Evolutionary conservation across 331 rosid species (phyloP).

Genomic region (Stylosanthes scabra): DNA sequence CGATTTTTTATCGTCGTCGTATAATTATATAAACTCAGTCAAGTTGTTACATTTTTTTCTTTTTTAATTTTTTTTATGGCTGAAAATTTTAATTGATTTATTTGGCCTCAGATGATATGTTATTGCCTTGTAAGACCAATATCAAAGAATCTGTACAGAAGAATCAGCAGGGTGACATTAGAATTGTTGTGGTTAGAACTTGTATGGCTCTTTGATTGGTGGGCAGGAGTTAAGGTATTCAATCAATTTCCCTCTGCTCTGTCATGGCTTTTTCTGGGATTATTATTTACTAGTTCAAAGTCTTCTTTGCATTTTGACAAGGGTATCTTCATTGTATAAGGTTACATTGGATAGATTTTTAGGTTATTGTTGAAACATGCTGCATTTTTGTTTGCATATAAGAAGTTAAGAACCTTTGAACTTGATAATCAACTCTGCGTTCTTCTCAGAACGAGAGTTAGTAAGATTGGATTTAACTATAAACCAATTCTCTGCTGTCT

Average conservation of each 20-base stretch:
- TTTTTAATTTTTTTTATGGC: not conserved
- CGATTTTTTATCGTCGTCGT: not conserved
- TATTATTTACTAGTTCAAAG: not conserved
- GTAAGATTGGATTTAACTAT: constrained; percentile 16
- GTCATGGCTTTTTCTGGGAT: not conserved
- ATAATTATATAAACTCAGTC: not conserved
- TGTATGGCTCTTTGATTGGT: constrained; percentile 86
- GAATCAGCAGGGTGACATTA: constrained; percentile 73
- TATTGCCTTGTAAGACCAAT: constrained; percentile 70
- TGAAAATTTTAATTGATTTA: not conserved
- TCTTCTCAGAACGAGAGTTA: not conserved
- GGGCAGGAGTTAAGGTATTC: constrained; percentile 89
- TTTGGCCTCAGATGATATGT: constrained; percentile 64
- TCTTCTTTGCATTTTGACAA: constrained; percentile 9
- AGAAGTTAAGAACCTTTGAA: not conserved
- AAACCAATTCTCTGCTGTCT: no score
- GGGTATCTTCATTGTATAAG: not conserved
- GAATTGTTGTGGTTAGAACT: constrained; percentile 87
- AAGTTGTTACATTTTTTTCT: not conserved
- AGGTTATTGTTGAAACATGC: not conserved
- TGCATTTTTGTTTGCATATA: not conserved
- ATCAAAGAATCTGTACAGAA: constrained; percentile 67
- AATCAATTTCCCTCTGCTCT: constrained; percentile 18
- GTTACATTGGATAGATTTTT: not conserved
- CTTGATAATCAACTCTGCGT: constrained; percentile 1